These are phyloP conservation scores for Raffaelea arxii DNA, from an alignment of 2,329 filamentous ascomycete genomes.

Conservation along the genomic window DNA sequence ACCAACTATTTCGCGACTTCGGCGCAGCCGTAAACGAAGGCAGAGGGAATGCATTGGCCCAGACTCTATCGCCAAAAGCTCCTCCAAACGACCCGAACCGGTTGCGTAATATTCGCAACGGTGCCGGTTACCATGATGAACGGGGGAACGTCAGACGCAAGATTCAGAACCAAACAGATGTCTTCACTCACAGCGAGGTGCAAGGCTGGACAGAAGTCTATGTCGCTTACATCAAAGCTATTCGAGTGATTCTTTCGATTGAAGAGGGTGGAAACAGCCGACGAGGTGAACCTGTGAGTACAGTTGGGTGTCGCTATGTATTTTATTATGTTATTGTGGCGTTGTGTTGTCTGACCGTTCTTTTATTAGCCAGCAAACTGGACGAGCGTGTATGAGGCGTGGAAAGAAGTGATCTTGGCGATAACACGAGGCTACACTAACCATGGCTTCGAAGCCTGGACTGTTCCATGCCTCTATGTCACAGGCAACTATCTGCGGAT, in stretches of 20 bases:
- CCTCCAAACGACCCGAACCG: slow-evolving; percentile 52
- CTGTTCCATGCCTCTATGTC: slow-evolving; percentile 80
- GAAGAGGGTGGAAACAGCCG: slow-evolving; percentile 34
- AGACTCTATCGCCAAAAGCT: slow-evolving; percentile 63
- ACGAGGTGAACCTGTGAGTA: slow-evolving; percentile 23
- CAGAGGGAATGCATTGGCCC: slow-evolving; percentile 65
- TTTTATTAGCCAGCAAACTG: too few species aligned
- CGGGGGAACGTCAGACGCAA: slow-evolving; percentile 65
- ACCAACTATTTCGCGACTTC: slow-evolving; percentile 65
- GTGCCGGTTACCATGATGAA: slow-evolving; percentile 56
- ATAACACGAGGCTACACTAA: slow-evolving; percentile 76
- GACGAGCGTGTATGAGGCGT: slow-evolving; percentile 75
- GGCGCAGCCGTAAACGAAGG: slow-evolving; percentile 52
- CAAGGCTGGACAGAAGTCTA: slow-evolving; percentile 85
- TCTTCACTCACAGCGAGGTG: slow-evolving; percentile 56
- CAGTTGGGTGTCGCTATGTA: slow-evolving; percentile 19
- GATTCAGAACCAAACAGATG: slow-evolving; percentile 49
- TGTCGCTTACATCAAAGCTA: slow-evolving; percentile 71
- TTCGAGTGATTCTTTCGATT: slow-evolving; percentile 60
- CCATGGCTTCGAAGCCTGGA: slow-evolving; percentile 75
- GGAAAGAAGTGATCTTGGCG: slow-evolving; percentile 73
- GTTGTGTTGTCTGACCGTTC: too few species aligned
- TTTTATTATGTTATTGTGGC: neutral
- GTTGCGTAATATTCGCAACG: slow-evolving; percentile 60
- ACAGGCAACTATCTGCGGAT: slow-evolving; percentile 76